Percentiles rank a stretch among this genome's conserved stretches.
phyloP scores from a whole-genome alignment of 257 asterid genomes.

The Nicotiana attenuata region DNA sequence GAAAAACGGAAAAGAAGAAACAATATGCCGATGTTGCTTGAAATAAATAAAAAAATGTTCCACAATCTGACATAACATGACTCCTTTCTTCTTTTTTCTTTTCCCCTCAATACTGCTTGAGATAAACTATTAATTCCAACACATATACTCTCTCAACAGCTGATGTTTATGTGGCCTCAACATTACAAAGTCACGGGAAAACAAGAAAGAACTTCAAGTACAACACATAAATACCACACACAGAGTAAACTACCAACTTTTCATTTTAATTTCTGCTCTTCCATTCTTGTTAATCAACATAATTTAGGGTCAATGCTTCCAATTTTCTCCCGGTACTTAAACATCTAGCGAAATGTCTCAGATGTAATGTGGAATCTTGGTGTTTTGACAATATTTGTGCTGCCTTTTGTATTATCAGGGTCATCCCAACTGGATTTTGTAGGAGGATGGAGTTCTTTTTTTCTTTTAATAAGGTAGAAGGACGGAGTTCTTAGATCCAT shows the following conservation, averaged over 20 bases:
- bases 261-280: background rate
- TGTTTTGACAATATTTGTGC: background rate
- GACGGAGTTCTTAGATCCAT: background rate
- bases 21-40: background rate
- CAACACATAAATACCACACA: background rate
- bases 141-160: background rate
- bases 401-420: background rate
- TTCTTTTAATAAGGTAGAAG: background rate
- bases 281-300: background rate
- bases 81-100: no score
- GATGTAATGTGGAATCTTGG: background rate
- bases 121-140: background rate
- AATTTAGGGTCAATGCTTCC: background rate
- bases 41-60: background rate
- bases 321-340: background rate
- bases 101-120: background rate
- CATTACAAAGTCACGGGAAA: background rate
- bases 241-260: background rate
- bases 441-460: background rate
- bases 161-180: background rate
- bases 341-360: background rate
- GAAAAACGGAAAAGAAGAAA: background rate
- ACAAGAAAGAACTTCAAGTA: background rate
- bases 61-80: background rate
- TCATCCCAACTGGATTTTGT: background rate